Evolutionary conservation across 164 flowering plant species (phyloP), one percentile per base, ranked within the genome.

Genomic region (Berberis vulgaris): DNA sequence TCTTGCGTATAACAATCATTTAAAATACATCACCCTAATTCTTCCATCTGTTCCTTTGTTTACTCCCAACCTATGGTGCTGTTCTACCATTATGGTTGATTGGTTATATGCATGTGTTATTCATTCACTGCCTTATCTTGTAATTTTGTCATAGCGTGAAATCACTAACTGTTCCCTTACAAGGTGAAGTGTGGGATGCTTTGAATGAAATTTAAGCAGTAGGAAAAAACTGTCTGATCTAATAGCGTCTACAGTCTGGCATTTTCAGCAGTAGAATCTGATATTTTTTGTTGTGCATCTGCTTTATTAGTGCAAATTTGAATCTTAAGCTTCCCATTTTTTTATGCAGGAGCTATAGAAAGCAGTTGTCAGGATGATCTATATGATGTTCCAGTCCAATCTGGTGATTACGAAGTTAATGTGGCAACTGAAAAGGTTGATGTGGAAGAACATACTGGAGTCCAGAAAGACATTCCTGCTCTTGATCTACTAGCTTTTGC

Each of bases 401-500:
- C 91, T 66, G 56, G 69, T 50, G 65, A 74, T 64, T 71, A 62
- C 61, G 70, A 74, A 60, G 58, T 70, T 64, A 73, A 73, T 69
- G 67, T 43, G 56, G 65, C 61, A 66, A 71, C 73, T 75, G 68
- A 66, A 70, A 72, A 60, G 62, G 61, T 44, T 62, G 71, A 71
- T 67, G 58, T 26, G 26, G 69, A 63, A 69, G 73, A 76, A 44
- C 69, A 69, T 75, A 50, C 77, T 57, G 74, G 71, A 57, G 72
- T 44, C 53, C 61, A 63, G 26, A 76, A 67, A 65, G 78, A 50
- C 7, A 65, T 78, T 65, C 80, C 94, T 45, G 81, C 99, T 54
- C 94, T 95, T 69, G 86, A 84, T 55, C 76, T 95, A 26, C 73
- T 95, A 60, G 99, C 96, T 69, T 69, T 72, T 69, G 75, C 79